Percentiles rank a stretch among this genome's conserved stretches.
phyloP scores from a whole-genome alignment of 768 basidiomycete species.

The Tulasnella sp. region DNA sequence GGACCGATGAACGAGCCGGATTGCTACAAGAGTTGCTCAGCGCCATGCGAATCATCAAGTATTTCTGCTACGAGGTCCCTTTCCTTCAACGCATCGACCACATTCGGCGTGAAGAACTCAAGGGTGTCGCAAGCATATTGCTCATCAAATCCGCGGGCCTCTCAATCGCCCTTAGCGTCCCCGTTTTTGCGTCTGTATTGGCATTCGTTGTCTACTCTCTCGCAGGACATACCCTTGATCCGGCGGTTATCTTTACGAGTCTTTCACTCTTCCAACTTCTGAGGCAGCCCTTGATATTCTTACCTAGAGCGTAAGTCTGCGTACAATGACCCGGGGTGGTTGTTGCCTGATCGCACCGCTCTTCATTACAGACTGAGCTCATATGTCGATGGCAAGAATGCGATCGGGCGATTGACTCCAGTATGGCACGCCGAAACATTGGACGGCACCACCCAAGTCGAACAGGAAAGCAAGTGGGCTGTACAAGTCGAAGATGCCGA shows the following conservation, averaged over 20 bases:
- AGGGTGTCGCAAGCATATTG: conserved; percentile 60
- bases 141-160: conserved; percentile 66
- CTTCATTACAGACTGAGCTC: conserved; percentile 53
- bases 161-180: conserved; percentile 61
- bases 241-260: conserved; percentile 68
- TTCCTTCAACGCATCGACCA: conserved; percentile 60
- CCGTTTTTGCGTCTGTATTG: conserved; percentile 67
- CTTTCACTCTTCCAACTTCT: conserved; percentile 67
- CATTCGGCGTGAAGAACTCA: conserved; percentile 59
- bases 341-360: conserved; percentile 34
- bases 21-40: conserved; percentile 86
- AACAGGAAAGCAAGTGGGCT: conserved; percentile 54
- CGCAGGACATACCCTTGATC: conserved; percentile 58
- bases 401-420: conserved; percentile 55
- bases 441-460: conserved; percentile 42
- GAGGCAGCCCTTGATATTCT: conserved; percentile 69
- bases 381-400: conserved; percentile 66
- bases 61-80: conserved; percentile 72
- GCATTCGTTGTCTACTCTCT: conserved; percentile 68
- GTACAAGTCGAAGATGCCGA: conserved; percentile 57
- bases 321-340: neutral
- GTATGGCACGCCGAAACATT: conserved; percentile 62
- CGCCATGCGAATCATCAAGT: conserved; percentile 91
- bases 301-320: conserved; percentile 49
- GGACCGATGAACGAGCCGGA: conserved; percentile 89